These are phyloP conservation scores for Colletotrichum graminicola DNA, from an alignment of 2,329 filamentous ascomycete species.

Conservation along the genomic window DNA sequence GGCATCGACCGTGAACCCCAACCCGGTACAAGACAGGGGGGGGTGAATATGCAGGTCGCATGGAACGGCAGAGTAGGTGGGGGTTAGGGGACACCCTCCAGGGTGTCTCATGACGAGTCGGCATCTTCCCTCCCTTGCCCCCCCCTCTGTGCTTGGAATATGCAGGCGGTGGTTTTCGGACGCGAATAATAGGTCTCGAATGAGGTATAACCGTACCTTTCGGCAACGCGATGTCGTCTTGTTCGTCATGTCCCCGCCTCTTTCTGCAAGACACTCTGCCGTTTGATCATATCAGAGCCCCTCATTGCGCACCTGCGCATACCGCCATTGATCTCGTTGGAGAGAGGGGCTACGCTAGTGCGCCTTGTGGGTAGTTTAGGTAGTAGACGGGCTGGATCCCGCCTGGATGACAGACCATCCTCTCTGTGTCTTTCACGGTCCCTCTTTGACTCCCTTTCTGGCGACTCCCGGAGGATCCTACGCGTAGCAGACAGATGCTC, in stretches of 20 bases:
- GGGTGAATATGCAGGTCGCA: conserved; percentile 5
- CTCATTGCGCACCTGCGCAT: not conserved
- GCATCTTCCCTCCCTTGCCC: conserved; percentile 1
- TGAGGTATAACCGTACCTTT: conserved; percentile 8
- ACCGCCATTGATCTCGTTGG: not conserved
- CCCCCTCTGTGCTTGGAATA: conserved; percentile 5
- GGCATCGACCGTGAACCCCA: conserved; percentile 16
- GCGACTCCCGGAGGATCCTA: not conserved
- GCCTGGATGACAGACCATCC: not conserved
- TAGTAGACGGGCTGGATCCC: not conserved
- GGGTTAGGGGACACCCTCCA: not conserved
- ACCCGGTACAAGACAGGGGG: not conserved
- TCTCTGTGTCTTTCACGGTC: not conserved
- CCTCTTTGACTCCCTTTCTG: not conserved
- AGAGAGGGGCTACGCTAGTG: not conserved
- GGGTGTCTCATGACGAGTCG: conserved; percentile 12
- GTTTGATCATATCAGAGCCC: conserved; percentile 20
- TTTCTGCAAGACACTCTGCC: not conserved
- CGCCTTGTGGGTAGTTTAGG: not conserved
- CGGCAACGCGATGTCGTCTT: conserved; percentile 15
- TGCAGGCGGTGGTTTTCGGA: conserved; percentile 9
- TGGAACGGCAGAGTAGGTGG: not conserved
- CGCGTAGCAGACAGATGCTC: conserved; percentile 8
- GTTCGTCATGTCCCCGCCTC: conserved; percentile 24
- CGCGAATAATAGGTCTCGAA: conserved; percentile 13